A percentile compares a stretch with the other conserved stretches of the same genome.
These are phyloP conservation scores for Irineochytrium annulatum DNA, from an alignment of 192 early-diverging fungal species.

Conservation along the genomic window DNA sequence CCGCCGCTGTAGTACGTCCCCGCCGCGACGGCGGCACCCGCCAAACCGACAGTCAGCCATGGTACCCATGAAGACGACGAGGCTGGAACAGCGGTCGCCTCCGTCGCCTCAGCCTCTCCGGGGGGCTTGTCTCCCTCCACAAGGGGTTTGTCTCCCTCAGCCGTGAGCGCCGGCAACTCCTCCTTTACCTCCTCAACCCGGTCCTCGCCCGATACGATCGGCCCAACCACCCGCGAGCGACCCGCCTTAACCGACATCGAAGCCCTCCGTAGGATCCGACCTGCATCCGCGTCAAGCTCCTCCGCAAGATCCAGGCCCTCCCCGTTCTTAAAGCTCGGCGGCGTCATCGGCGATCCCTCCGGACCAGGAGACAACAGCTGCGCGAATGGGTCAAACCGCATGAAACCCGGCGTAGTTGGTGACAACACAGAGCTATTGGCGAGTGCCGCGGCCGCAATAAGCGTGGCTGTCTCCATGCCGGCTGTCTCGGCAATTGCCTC, in stretches of 20 bases:
- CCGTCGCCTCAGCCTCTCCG: background rate
- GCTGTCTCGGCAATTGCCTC: conserved; percentile 1
- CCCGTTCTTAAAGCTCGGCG: background rate
- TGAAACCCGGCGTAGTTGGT: background rate
- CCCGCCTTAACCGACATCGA: background rate
- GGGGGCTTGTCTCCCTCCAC: background rate
- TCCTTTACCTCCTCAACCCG: background rate
- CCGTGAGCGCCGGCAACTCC: background rate
- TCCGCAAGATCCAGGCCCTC: background rate
- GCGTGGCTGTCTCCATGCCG: background rate
- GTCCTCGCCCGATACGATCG: background rate
- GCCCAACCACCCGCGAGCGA: background rate
- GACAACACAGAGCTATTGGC: too few relatives aligned
- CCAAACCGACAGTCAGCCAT: conserved; percentile 7
- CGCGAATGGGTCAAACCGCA: too few relatives aligned
- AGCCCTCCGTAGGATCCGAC: background rate
- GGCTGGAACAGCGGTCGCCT: background rate
- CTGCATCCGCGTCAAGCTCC: background rate
- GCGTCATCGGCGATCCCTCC: background rate
- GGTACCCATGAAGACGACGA: conserved; percentile 12
- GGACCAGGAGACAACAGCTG: too few relatives aligned
- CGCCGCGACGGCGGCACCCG: conserved; percentile 36
- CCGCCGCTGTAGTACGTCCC: conserved; percentile 40
- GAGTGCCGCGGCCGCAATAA: conserved; percentile 1
- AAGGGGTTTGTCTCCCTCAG: too few relatives aligned